Evolutionary conservation across 2,329 filamentous ascomycete species (phyloP), one percentile per base, ranked within the genome.

Genomic region (Penicillium sp.): DNA sequence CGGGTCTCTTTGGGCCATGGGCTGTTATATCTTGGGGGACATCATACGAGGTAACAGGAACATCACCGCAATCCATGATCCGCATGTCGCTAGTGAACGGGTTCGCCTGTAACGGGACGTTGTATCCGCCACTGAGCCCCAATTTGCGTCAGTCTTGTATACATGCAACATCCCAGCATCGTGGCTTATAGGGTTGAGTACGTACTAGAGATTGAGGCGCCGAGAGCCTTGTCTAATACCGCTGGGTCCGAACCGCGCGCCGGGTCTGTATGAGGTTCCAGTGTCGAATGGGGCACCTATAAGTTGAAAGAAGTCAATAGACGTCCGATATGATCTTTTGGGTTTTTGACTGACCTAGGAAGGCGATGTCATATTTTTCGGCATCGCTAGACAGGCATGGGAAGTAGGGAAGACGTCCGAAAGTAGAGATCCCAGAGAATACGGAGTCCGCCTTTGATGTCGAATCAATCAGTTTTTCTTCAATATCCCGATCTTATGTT

Each of bases 221-320:
- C 90, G 86, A 69, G 90, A 93, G 75, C 90, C 91, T 80, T 94
- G 91, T 71, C 91, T 85, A 66, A 94, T 93, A 45, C 90, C 90
- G 31, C 87, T 90, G 9, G 91, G 91, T 0, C 91, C 91, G 64
- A 95, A 95, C 34, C 91, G 84, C 56, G 91, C 91, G 61, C 91
- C 90, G 3, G 90, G 91, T 48, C 90, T 80, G 75, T 95, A 95
- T 0, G 89, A 92, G 24, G 90, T 94, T 49, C 90, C 90, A 1
- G 91, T 93, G 70, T 95, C 91, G 63, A 94, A 94, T 0, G 91
- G 90, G 39, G 89, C 90, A 42, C 88, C 87, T 89, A 58, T 14
- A 29, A n/a, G 1, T 13, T 34, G 1, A 34, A 11, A 34, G 1
- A 34, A 14, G 32, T 34, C 10, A 34, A 14, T 34, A 10, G 32